A percentile compares a stretch with the other conserved stretches of the same genome.
phyloP scores from a whole-genome alignment of 2,329 filamentous ascomycete species.

The Sarocladium kiliense region DNA sequence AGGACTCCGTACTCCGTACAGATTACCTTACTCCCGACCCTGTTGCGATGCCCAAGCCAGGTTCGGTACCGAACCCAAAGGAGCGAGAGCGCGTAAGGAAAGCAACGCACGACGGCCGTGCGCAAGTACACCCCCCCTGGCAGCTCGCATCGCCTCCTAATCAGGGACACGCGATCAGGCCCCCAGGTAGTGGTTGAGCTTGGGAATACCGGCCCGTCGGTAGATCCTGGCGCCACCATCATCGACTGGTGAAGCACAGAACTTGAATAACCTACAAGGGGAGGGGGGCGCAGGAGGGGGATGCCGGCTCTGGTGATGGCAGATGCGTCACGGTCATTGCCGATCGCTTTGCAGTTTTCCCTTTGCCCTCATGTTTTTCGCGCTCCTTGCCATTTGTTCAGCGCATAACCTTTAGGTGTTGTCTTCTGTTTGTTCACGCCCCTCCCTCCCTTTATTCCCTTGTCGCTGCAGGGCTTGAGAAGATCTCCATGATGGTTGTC shows the following conservation, averaged over 20 bases:
- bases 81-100: too few species aligned
- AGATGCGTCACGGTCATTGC: neutral
- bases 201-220: slow-evolving; percentile 10
- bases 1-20: too few species aligned
- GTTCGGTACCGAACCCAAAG: neutral
- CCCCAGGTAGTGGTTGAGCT: neutral
- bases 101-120: too few species aligned
- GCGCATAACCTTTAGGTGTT: neutral
- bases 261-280: neutral
- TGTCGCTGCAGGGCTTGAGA: neutral
- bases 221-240: slow-evolving; percentile 8
- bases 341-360: neutral
- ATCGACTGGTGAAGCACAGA: slow-evolving; percentile 2
- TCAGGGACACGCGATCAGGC: neutral
- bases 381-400: too few species aligned
- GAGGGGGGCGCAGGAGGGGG: neutral
- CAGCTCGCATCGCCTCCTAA: neutral
- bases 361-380: neutral
- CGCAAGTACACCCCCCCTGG: neutral
- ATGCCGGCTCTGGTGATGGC: neutral
- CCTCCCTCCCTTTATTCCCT: too few species aligned
- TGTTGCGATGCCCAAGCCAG: neutral
- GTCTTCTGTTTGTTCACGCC: too few species aligned
- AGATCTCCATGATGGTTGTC: neutral
- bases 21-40: neutral